Conservation (phyloP, 2,329 filamentous ascomycete genomes). For the Alternaria panax region DNA sequence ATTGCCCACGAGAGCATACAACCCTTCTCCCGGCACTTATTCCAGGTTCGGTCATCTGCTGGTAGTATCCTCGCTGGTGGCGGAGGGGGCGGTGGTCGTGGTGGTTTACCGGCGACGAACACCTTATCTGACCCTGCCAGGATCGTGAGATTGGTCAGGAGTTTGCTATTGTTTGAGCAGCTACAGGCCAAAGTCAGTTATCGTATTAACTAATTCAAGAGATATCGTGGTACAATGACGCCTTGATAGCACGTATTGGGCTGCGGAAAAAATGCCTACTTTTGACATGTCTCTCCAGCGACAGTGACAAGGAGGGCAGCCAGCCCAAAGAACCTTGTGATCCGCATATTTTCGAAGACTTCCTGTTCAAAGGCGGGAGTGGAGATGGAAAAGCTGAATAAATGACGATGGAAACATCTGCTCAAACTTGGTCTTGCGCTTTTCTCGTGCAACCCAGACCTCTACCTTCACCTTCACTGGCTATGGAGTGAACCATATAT, state of each 20-base stretch:
- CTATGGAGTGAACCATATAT: neutral
- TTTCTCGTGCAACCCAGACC: neutral
- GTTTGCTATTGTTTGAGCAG: neutral
- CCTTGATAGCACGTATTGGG: neutral
- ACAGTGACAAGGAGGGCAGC: neutral
- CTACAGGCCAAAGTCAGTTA: neutral
- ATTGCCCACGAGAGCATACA: constrained; percentile 23
- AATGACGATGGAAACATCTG: neutral
- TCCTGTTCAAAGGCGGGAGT: neutral
- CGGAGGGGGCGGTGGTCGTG: constrained; percentile 7
- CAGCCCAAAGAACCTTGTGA: neutral
- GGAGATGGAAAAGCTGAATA: neutral
- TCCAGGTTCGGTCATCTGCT: constrained; percentile 18
- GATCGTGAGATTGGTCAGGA: neutral
- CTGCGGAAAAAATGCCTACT: neutral
- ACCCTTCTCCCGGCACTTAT: constrained; percentile 18
- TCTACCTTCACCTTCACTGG: neutral
- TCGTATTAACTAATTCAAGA: neutral
- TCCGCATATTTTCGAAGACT: neutral
- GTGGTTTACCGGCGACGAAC: neutral
- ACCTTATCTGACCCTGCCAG: neutral
- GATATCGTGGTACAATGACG: neutral
- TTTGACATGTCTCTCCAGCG: neutral
- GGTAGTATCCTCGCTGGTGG: constrained; percentile 16
- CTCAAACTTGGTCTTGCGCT: neutral